Percentiles rank a stretch among this genome's conserved stretches.
Evolutionary conservation across 257 asterid species (phyloP).

Genomic region (Ophiorrhiza pumila): DNA sequence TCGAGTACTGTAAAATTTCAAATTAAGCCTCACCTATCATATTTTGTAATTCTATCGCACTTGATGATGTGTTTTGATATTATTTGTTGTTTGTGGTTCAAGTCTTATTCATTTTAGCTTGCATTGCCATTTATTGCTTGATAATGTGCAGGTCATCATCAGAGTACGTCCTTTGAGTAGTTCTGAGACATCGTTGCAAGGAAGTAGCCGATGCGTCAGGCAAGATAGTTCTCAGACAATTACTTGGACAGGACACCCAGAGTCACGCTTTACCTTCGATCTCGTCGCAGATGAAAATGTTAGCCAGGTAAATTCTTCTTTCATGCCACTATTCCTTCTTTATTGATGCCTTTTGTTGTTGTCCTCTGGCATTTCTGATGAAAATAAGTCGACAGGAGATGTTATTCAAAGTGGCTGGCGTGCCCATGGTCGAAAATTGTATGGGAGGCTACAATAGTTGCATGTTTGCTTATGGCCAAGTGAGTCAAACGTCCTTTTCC

Average conservation of each 20-base stretch:
- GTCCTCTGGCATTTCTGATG: conserved; percentile 12
- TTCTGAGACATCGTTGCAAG: conserved; percentile 76
- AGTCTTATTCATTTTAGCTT: background rate
- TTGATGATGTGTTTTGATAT: background rate
- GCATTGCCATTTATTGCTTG: conserved; percentile 1
- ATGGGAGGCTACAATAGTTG: conserved; percentile 96
- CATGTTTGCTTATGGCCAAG: conserved; percentile 99
- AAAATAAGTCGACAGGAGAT: conserved; percentile 56
- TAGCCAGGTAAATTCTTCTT: conserved; percentile 56
- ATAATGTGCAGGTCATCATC: conserved; percentile 63
- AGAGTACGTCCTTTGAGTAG: conserved; percentile 79
- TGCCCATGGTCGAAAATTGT: conserved; percentile 97
- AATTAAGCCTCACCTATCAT: too few relatives aligned
- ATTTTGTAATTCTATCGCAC: background rate
- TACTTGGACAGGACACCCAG: conserved; percentile 89
- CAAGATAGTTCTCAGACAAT: conserved; percentile 88
- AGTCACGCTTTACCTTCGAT: conserved; percentile 84
- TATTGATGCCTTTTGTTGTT: background rate
- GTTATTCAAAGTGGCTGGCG: conserved; percentile 84
- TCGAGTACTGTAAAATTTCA: background rate
- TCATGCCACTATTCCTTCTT: background rate
- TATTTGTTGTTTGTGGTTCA: background rate
- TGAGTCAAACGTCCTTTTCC: conserved; percentile 28
- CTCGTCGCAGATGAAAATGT: conserved; percentile 89
- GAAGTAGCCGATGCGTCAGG: conserved; percentile 64